Percentiles rank a stretch among this genome's conserved stretches.
Conservation (phyloP, 305 asterid species). For the Fraxinus sp. region DNA sequence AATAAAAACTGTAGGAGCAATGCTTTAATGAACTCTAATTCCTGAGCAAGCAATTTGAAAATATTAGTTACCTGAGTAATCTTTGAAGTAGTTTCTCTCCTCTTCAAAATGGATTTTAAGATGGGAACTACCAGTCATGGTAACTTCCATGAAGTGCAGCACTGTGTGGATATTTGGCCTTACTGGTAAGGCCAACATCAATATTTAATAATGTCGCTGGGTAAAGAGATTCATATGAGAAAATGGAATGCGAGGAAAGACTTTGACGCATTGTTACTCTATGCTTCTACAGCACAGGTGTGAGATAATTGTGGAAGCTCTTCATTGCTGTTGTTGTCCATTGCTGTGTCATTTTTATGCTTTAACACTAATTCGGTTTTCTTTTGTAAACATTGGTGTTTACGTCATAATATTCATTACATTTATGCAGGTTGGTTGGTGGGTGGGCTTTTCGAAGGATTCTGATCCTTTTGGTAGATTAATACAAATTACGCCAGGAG, state of each 20-base stretch:
- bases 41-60: not conserved
- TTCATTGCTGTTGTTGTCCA: slow-evolving; percentile 4
- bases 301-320: slow-evolving; percentile 1
- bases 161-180: not conserved
- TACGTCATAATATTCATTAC: slow-evolving; percentile 13
- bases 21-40: not conserved
- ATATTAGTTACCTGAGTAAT: not conserved
- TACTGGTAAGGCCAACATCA: not conserved
- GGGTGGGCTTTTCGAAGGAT: slow-evolving; percentile 93
- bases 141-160: not conserved
- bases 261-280: not conserved
- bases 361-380: not conserved
- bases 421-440: slow-evolving; percentile 88
- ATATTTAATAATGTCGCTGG: not conserved
- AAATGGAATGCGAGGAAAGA: not conserved
- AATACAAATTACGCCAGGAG: slow-evolving; percentile 76
- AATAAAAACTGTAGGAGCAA: not conserved
- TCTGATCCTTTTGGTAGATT: slow-evolving; percentile 94
- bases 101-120: not conserved
- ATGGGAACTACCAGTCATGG: not conserved
- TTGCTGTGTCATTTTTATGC: not conserved
- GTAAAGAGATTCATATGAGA: not conserved
- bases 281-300: not conserved
- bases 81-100: not conserved
- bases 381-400: not conserved